Percentiles rank a stretch among this genome's conserved stretches.
Conservation (phyloP, 23 red algal genomes). For the Cyanidiococcus yangmingshanensis region DNA sequence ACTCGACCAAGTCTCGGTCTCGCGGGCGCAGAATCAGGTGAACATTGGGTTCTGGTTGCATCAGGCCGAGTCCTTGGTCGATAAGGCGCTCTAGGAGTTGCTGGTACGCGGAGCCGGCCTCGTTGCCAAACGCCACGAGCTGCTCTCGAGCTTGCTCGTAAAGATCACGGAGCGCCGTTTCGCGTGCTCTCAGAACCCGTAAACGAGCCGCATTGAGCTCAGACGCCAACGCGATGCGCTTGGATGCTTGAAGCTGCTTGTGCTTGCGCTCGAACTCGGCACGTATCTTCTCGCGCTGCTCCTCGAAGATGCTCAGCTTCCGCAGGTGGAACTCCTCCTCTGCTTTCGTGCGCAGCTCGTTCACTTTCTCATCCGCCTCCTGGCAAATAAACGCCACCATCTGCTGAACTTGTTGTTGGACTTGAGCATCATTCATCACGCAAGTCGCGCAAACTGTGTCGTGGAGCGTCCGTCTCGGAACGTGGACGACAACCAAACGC, state of each 20-base stretch:
- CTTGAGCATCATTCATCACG: constrained; percentile 95
- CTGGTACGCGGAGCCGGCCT: constrained; percentile 33
- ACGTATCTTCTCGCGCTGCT: constrained; percentile 77
- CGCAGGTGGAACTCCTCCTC: constrained; percentile 99
- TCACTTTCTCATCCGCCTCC: constrained; percentile 94
- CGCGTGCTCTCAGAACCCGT: constrained; percentile 57
- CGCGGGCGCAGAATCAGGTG: constrained; percentile 38
- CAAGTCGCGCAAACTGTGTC: not conserved
- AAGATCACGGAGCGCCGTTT: constrained; percentile 52
- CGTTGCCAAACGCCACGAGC: constrained; percentile 25
- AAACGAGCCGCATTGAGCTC: constrained; percentile 78
- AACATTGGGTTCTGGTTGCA: constrained; percentile 44
- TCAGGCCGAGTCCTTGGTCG: constrained; percentile 47
- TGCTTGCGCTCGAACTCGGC: constrained; percentile 89
- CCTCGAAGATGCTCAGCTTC: constrained; percentile 81
- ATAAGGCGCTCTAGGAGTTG: constrained; percentile 45
- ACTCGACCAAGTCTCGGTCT: constrained; percentile 49
- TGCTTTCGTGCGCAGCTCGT: constrained; percentile 85
- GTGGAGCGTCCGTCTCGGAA: too few species aligned
- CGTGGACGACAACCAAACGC: too few species aligned
- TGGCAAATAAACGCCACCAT: constrained; percentile 99
- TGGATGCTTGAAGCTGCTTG: constrained; percentile 47
- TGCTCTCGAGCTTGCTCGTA: constrained; percentile 43
- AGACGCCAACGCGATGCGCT: constrained; percentile 52
- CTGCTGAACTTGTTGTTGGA: constrained; percentile 97